Evolutionary conservation across 2,329 filamentous ascomycete species (phyloP).

Genomic region (Metarhizium rileyi): DNA sequence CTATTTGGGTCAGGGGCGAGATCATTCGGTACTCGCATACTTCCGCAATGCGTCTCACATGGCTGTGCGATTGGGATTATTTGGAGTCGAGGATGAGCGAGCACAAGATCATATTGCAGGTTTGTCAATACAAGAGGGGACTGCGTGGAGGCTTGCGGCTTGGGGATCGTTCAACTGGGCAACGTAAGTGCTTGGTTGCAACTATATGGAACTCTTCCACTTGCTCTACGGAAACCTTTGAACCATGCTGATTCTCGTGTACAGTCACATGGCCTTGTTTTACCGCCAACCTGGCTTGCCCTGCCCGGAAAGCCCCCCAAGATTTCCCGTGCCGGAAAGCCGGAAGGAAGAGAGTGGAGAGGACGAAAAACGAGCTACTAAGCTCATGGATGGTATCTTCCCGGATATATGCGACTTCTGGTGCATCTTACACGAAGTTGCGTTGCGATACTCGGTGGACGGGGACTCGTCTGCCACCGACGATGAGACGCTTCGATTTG

Average conservation of each 20-base stretch:
- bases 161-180: constrained; percentile 29
- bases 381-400: neutral
- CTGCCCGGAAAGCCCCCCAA: constrained; percentile 13
- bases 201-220: too few relatives aligned
- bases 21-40: constrained; percentile 23
- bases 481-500: constrained; percentile 12
- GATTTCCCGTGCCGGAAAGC: constrained; percentile 11
- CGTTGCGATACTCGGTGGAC: constrained; percentile 15
- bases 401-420: neutral
- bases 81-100: constrained; percentile 11
- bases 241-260: neutral
- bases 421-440: constrained; percentile 18
- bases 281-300: constrained; percentile 24
- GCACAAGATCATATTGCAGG: constrained; percentile 1
- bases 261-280: constrained; percentile 22
- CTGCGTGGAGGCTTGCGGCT: constrained; percentile 14
- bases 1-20: constrained; percentile 23
- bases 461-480: constrained; percentile 4
- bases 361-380: neutral
- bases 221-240: too few relatives aligned
- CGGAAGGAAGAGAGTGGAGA: neutral
- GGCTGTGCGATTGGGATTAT: constrained; percentile 20
- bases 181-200: too few relatives aligned
- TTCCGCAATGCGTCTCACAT: constrained; percentile 19
- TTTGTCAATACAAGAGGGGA: constrained; percentile 2